Base-by-base conservation (phyloP, 2,329 filamentous ascomycete genomes). In the Herpotrichia juniperi region DNA sequence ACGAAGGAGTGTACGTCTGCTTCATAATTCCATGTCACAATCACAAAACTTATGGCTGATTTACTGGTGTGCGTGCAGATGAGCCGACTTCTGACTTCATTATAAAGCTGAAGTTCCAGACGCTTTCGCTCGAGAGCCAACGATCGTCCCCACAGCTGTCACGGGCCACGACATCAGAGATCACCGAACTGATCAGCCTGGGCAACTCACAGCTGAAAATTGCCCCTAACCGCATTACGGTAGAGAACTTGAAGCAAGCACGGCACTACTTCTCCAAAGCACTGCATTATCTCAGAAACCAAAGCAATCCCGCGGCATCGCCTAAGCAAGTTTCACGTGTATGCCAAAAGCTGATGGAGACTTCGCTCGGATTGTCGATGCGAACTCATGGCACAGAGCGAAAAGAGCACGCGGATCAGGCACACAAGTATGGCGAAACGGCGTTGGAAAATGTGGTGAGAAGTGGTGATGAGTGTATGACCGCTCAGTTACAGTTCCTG, bases 261-360 rank as follows among this genome's bases (percentile, higher is more conserved):
- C 44, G 46, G 14, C 52, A 54, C n/a, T 54, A 49, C 42, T 58
- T 61, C 48, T 47, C 53, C 4, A 54, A 51, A 35, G 57, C 51
- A 7, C 55, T 58, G 1, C 28, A 46, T 46, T 59, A 52, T 34
- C 53, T 51, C n/a, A 17, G n/a, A n/a, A n/a, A n/a, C n/a, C 32
- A 48, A 19, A 54, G 44, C 28, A 50, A 51, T 28, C 49, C 51
- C 6, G 16, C 43, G 9, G 50, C 55, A 1, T 53, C 57, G 6
- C 54, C 50, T 1, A 60, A 60, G 32, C 46, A 60, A 44, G 53
- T 55, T 7, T 40, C 55, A 2, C 59, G 59, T 31, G 32, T 62
- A 6, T 60, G 47, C 32, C 59, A 62, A 17, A 62, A 57, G 35
- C 50, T 62, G n/a, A 46, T 50, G 17, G 54, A 60, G 19, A 56